Evolutionary conservation across 2,329 filamentous ascomycete genomes (phyloP).

Genomic region (Aspergillus japonicus): DNA sequence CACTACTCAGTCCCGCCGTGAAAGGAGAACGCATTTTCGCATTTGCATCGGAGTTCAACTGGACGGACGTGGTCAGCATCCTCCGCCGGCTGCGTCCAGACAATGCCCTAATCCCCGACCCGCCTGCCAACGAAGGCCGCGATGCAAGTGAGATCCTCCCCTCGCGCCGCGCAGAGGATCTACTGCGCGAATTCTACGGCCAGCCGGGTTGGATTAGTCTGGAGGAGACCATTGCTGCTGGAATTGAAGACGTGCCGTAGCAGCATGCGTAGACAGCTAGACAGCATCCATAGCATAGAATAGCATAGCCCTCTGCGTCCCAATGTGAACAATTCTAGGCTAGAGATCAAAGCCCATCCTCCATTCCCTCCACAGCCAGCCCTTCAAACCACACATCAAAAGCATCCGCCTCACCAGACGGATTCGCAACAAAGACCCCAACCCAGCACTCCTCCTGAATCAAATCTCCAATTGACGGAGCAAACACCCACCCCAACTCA

Average conservation of each 20-base stretch:
- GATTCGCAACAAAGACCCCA: not conserved
- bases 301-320: no score
- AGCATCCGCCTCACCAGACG: not conserved
- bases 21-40: constrained; percentile 55
- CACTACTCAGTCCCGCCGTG: constrained; percentile 48
- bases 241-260: not conserved
- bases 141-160: not conserved
- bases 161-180: not conserved
- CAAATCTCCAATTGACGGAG: not conserved
- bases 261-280: not conserved
- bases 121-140: not conserved
- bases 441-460: not conserved
- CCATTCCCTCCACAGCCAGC: not conserved
- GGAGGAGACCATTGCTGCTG: not conserved
- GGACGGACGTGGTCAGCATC: constrained; percentile 41
- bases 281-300: no score
- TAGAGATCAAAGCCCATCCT: not conserved
- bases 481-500: not conserved
- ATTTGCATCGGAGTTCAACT: constrained; percentile 50
- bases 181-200: not conserved
- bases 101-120: constrained; percentile 26
- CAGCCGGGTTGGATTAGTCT: not conserved
- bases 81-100: constrained; percentile 28
- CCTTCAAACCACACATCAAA: not conserved
- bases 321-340: no score